Evolutionary conservation across 352 stramenopile species (phyloP).

Genomic region (Phytopythium mirpurense): DNA sequence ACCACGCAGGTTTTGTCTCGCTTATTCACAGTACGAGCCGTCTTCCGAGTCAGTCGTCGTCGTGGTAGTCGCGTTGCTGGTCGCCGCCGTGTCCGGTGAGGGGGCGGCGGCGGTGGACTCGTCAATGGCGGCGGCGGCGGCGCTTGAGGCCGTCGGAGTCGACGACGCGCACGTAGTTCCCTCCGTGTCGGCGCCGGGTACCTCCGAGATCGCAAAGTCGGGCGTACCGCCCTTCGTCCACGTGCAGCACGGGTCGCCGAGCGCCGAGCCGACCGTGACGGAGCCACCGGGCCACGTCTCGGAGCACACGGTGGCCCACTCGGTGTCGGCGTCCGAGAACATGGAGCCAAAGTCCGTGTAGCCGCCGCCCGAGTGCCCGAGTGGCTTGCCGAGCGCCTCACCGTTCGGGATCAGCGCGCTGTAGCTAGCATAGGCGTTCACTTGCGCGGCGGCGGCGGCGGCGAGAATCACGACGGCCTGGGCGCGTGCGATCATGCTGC

Average conservation of each 20-base stretch:
- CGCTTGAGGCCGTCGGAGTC: slow-evolving; percentile 9
- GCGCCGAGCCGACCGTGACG: slow-evolving; percentile 30
- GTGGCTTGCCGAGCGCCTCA: slow-evolving; percentile 19
- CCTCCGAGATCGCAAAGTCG: slow-evolving; percentile 29
- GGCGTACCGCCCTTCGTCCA: slow-evolving; percentile 25
- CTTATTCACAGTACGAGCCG: slow-evolving; percentile 24
- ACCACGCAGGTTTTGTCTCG: neutral
- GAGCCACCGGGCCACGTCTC: slow-evolving; percentile 34
- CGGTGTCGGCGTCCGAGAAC: slow-evolving; percentile 26
- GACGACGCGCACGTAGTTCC: slow-evolving; percentile 25
- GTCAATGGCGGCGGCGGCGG: slow-evolving; percentile 6
- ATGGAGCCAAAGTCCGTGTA: slow-evolving; percentile 37
- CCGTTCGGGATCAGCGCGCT: slow-evolving; percentile 37
- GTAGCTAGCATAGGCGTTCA: slow-evolving; percentile 17
- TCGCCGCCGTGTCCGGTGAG: slow-evolving; percentile 9
- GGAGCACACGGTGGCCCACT: slow-evolving; percentile 34
- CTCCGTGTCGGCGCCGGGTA: slow-evolving; percentile 19
- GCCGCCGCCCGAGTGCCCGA: slow-evolving; percentile 29
- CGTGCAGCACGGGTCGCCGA: slow-evolving; percentile 37
- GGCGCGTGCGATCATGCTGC: neutral
- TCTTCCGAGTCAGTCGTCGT: slow-evolving; percentile 13
- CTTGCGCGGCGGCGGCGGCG: slow-evolving; percentile 1
- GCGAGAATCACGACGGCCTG: neutral
- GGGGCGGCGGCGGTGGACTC: neutral
- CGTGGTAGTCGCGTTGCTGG: slow-evolving; percentile 8